These are phyloP conservation scores for Aspergillus amoenus DNA, from an alignment of 2,329 filamentous ascomycete species.

Conservation along the genomic window DNA sequence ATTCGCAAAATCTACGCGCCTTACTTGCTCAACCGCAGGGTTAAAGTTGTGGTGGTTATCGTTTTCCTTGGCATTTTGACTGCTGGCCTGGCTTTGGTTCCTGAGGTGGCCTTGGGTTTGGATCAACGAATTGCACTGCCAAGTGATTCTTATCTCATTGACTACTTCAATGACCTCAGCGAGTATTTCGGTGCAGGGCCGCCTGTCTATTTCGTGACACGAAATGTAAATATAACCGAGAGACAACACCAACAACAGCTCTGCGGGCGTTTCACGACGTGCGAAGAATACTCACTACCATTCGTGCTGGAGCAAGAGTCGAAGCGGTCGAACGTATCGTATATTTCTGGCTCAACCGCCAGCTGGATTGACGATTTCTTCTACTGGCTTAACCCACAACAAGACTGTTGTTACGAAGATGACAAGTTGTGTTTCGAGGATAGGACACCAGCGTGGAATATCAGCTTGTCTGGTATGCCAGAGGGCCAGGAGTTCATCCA, in stretches of 20 bases:
- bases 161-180: constrained; percentile 95
- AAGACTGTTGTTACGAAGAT: constrained; percentile 73
- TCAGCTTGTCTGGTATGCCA: constrained; percentile 86
- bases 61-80: constrained; percentile 87
- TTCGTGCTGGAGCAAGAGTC: constrained; percentile 93
- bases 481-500: constrained; percentile 86
- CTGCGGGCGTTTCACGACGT: constrained; percentile 88
- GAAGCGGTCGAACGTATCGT: constrained; percentile 83
- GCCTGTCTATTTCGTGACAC: constrained; percentile 93
- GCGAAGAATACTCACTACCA: constrained; percentile 76
- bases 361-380: constrained; percentile 98
- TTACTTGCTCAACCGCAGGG: constrained; percentile 72
- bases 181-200: constrained; percentile 88
- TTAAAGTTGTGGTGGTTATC: constrained; percentile 73
- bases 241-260: constrained; percentile 77
- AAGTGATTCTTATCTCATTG: constrained; percentile 88
- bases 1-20: constrained; percentile 91
- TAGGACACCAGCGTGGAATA: constrained; percentile 81
- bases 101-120: constrained; percentile 79
- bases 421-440: constrained; percentile 74
- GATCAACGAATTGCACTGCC: constrained; percentile 95
- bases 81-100: constrained; percentile 78
- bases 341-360: constrained; percentile 81
- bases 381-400: constrained; percentile 87
- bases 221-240: constrained; percentile 74